Base-by-base conservation (phyloP, 2,329 filamentous ascomycete genomes). In the Cladophialophora carrionii region DNA sequence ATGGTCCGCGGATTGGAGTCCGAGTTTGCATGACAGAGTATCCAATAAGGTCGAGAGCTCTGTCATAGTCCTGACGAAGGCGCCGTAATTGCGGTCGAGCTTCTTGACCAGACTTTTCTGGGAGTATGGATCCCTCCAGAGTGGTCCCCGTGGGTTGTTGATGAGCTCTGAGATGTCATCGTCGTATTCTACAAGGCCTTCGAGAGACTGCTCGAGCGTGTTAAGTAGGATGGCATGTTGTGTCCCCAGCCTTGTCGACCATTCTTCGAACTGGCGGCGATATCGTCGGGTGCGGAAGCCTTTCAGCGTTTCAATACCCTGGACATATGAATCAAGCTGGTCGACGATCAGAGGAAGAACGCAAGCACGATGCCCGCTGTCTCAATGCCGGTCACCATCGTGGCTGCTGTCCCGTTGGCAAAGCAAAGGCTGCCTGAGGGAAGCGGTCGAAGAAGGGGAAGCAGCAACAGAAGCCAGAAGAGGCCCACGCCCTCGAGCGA, bases 301-400 rank as follows among this genome's bases (percentile, higher is more conserved):
- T 34, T 59, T 34, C 57, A 59, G 12, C n/a, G 41, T 24, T 20
- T 59, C 26, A n/a, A 59, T 51, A 0, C 57, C 57, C 34, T 59
- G 57, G 26, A 51, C 57, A 8, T 59, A 59, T 24, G 43, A 17
- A 59, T 59, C 57, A 2, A 73, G 32, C 22, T 71, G 69, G 31
- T 73, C 72, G 26, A 73, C 62, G n/a, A 74, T 8, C 6, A 74
- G 34, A 0, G 72, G 72, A 10, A 74, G 61, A 24, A 73, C 37
- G 71, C 72, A 1, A 73, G 63, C 9, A 57, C 67, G 3, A 73
- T 17, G 20, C 71, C 71, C 5, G 61, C 66, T 4, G 58, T 67
- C 59, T 70, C 68, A 29, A 70, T 57, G 4, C 67, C 68, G 1
- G 59, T 55, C 51, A 66, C 57, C 49, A 61, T 66, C 22, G 31